Percentiles rank a stretch among this genome's conserved stretches.
These are phyloP conservation scores for Scutellospora calospora DNA, from an alignment of 371 early-diverging fungal species.

Conservation along the genomic window DNA sequence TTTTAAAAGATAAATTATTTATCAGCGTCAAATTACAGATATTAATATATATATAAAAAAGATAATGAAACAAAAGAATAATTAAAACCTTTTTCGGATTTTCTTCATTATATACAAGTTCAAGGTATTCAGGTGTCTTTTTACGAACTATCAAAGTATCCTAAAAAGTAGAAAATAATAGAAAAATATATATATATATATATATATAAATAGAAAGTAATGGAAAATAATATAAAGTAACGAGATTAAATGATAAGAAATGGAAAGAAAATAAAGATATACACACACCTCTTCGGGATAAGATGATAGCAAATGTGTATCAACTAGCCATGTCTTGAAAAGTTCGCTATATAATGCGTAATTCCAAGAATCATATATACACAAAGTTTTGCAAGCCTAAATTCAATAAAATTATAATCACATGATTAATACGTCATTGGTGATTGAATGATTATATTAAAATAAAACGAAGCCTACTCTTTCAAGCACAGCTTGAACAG, in stretches of 20 bases:
- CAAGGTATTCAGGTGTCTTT: conserved; percentile 43
- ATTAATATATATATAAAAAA: background rate
- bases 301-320: conserved; percentile 39
- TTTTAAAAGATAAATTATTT: background rate
- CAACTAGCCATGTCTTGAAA: conserved; percentile 40
- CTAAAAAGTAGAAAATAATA: background rate
- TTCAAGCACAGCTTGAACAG: conserved; percentile 44
- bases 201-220: background rate
- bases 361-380: conserved; percentile 43
- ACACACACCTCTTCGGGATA: conserved; percentile 34
- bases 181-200: background rate
- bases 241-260: no score
- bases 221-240: background rate
- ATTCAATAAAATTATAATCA: background rate
- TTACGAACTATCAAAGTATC: conserved; percentile 43
- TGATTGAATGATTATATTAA: background rate
- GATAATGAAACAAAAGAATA: background rate
- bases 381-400: conserved; percentile 40
- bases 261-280: no score
- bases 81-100: conserved; percentile 41
- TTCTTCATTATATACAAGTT: conserved; percentile 43
- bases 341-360: conserved; percentile 42
- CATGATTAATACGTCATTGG: background rate
- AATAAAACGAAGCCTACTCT: conserved; percentile 14
- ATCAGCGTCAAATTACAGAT: background rate